Base-by-base conservation (phyloP, 2,329 filamentous ascomycete species). In the Aureobasidium pullulans region DNA sequence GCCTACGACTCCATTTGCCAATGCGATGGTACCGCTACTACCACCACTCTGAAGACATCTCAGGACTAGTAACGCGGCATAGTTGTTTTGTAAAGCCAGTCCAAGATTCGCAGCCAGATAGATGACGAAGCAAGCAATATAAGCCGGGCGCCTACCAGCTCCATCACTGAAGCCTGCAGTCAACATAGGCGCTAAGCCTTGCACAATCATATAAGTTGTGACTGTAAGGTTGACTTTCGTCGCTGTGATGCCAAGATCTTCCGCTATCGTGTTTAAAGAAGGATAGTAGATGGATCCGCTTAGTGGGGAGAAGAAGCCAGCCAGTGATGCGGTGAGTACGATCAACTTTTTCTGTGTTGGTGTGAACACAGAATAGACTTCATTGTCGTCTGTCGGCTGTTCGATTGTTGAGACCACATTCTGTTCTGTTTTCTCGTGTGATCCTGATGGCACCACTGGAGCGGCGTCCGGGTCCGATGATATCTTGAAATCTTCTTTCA, bases 1-100 rank as follows among this genome's bases (percentile, higher is more conserved):
- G 0, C 86, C 85, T 13, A 92, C 81, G 1, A 90, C 83, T 1
- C 84, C 89, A 62, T 81, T 87, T 0, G 83, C 84, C 1, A 94
- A 76, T 0, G 88, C 85, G n/a, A 90, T 77, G 0, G 86, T 87
- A 0, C 84, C 84, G 65, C 83, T 86, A 68, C 82, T 86, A 0
- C 87, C 85, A 0, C 77, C 77, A 34, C 82, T 84, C 66, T 88
- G 85, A 3, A 87, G 60, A 72, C 82, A 83, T 0, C 85, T 79
- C 8, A 88, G 71, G 2, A 86, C 74, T 34, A 88, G 67, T 19
- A 88, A 71, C 0, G 84, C 70, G 7, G 66, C 64, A 48, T 70
- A 73, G 56, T 66, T 67, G 50, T 69, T 66, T 62, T 71, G 69
- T n/a, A 71, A 48, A 3, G 65, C 69, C n/a, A 73, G 64, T 7